Base-by-base conservation (phyloP, 352 stramenopile species). In the Plasmopara viticola region DNA sequence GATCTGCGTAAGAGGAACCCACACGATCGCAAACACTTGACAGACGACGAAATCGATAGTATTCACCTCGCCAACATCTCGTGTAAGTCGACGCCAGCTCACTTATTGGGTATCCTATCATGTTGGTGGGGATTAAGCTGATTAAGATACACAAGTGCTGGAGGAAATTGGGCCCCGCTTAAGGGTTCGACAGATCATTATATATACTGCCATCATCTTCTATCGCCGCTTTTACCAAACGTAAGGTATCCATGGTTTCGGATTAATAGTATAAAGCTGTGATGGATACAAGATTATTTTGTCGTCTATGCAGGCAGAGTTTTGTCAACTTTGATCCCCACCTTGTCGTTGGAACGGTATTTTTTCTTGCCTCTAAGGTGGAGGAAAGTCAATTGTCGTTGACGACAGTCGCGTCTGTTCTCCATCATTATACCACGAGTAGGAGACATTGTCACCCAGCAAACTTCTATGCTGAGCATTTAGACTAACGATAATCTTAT, bases 161-260 rank as follows among this genome's bases (percentile, higher is more conserved):
- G 82, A 95, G 47, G 78, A 93, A 46, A 88, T 95, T 44, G 84
- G 84, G 5, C 74, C 81, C 14, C 74, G 80, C 0, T 61, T 92
- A 18, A 78, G 84, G 33, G 79, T 95, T 35, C 84, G 84, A 39
- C 84, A 95, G 64, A 90, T 93, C 60, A 91, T 95, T 67, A 95
- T 95, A 67, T 93, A 90, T 74, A 93, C 84, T 7, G 84, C 84
- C 13, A 89, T 95, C 59, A 78, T 95, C 50, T 90, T 95, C 62
- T 95, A 95, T 48, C 79, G 83, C 13, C 80, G 84, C n/a, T 95
- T 95, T 62, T 95, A 92, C 46, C 81, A 91, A 39, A 89, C 76
- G 84, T 93, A 78, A 52, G 48, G 17, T 13, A 59, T 5, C 12
- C 43, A 28, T 10, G 14, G 2, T 2, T 40, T 8, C 3, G 25